Conservation (phyloP, 306 rosid species). For the Pyrus pyrifolia region DNA sequence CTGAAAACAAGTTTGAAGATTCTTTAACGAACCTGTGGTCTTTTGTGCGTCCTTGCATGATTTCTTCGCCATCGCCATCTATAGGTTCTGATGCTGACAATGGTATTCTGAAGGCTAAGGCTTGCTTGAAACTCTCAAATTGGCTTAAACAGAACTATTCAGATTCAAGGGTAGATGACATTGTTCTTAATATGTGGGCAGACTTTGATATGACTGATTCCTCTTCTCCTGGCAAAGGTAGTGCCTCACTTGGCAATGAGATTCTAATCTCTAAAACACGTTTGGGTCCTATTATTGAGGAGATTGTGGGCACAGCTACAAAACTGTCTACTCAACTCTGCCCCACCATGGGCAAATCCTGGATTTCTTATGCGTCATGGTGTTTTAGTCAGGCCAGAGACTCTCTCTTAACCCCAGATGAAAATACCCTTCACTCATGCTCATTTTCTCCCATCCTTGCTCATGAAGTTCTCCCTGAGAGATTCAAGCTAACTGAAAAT, state of each 20-base stretch:
- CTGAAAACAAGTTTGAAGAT: conserved; percentile 80
- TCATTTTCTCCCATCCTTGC: conserved; percentile 54
- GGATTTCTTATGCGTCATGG: conserved; percentile 97
- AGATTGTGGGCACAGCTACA: conserved; percentile 67
- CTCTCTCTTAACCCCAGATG: conserved; percentile 46
- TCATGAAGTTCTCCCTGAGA: conserved; percentile 58
- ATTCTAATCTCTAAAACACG: conserved; percentile 19
- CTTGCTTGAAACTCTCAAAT: conserved; percentile 76
- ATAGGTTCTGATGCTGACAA: conserved; percentile 37
- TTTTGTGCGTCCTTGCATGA: conserved; percentile 54
- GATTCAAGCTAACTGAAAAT: conserved; percentile 64
- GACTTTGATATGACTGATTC: conserved; percentile 44
- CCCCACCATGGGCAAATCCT: conserved; percentile 85
- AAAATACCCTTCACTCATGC: conserved; percentile 46
- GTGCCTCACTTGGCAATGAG: conserved; percentile 25
- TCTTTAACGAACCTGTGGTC: conserved; percentile 83
- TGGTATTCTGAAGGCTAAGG: conserved; percentile 72
- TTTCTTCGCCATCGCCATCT: conserved; percentile 53
- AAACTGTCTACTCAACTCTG: conserved; percentile 76
- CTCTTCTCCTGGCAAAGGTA: conserved; percentile 29
- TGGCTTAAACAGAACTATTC: conserved; percentile 65
- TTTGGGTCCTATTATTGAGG: conserved; percentile 53
- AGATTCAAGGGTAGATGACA: conserved; percentile 41
- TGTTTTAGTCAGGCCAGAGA: conserved; percentile 78
- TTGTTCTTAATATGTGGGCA: conserved; percentile 48